Evolutionary conservation across 805 yeast species (phyloP).

Genomic region (Saturnispora galanensis): DNA sequence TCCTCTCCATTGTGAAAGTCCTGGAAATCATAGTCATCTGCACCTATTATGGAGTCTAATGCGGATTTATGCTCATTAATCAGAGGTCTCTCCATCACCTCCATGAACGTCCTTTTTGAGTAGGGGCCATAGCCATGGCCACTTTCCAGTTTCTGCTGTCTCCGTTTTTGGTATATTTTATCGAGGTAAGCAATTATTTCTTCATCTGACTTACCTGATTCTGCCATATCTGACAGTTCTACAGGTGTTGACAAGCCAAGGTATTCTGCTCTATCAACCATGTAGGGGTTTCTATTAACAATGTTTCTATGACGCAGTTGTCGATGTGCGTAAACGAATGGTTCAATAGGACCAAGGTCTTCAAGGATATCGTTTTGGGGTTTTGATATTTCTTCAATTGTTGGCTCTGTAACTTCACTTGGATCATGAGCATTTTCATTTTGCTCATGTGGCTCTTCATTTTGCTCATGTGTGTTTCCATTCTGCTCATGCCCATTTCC

Average conservation of each 20-base stretch:
- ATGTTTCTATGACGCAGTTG: constrained; percentile 10
- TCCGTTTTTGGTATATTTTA: constrained; percentile 15
- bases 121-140: constrained; percentile 25
- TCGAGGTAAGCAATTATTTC: constrained; percentile 23
- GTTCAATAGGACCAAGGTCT: too few relatives aligned
- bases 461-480: background rate
- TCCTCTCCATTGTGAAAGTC: constrained; percentile 8
- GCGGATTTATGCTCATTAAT: background rate
- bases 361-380: too few relatives aligned
- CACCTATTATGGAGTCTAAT: background rate
- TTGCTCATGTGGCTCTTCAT: background rate
- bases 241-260: constrained; percentile 24
- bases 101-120: constrained; percentile 17
- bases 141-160: constrained; percentile 18
- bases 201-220: constrained; percentile 21
- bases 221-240: constrained; percentile 22
- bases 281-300: constrained; percentile 21
- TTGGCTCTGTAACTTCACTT: too few relatives aligned
- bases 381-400: too few relatives aligned
- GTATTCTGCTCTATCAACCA: constrained; percentile 27
- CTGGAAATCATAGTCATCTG: constrained; percentile 7
- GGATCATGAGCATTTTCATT: too few relatives aligned
- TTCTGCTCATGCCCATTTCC: too few relatives aligned
- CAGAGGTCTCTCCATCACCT: constrained; percentile 13
- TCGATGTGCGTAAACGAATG: background rate